Evolutionary conservation across 2,329 filamentous ascomycete species (phyloP).

Genomic region (Triangularia setosa): DNA sequence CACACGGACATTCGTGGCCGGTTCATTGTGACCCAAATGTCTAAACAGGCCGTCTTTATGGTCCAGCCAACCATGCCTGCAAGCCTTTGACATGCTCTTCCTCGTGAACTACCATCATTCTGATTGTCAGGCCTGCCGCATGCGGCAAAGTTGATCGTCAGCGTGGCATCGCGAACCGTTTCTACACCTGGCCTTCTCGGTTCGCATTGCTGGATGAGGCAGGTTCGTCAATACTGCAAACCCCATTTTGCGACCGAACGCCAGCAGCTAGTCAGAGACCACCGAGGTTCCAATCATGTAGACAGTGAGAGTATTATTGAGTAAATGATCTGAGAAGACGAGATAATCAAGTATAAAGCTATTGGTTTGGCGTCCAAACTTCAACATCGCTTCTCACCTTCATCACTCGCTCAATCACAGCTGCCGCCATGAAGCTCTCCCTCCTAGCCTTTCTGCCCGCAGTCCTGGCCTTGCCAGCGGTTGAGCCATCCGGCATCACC

Average conservation of each 20-base stretch:
- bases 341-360: not conserved
- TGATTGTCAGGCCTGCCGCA: not conserved
- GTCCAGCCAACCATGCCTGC: not conserved
- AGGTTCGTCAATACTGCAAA: not conserved
- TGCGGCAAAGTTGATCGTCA: slow-evolving; percentile 5
- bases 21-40: not conserved
- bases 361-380: not conserved
- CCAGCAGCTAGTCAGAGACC: not conserved
- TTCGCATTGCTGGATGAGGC: slow-evolving; percentile 1
- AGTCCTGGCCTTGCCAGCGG: not conserved
- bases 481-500: not conserved
- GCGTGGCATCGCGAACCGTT: not conserved
- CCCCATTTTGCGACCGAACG: slow-evolving; percentile 1
- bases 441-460: slow-evolving; percentile 24
- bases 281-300: not conserved
- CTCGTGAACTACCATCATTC: not conserved
- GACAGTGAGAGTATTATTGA: not conserved
- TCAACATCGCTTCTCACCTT: not conserved
- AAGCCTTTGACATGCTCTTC: not conserved
- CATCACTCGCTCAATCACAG: not conserved
- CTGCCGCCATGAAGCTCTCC: slow-evolving; percentile 34
- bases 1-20: not conserved
- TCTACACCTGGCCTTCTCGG: not conserved
- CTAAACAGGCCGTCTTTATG: not conserved
- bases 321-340: not conserved